Base-by-base conservation (phyloP, 352 stramenopile genomes). In the Paralagenidium karlingii region DNA sequence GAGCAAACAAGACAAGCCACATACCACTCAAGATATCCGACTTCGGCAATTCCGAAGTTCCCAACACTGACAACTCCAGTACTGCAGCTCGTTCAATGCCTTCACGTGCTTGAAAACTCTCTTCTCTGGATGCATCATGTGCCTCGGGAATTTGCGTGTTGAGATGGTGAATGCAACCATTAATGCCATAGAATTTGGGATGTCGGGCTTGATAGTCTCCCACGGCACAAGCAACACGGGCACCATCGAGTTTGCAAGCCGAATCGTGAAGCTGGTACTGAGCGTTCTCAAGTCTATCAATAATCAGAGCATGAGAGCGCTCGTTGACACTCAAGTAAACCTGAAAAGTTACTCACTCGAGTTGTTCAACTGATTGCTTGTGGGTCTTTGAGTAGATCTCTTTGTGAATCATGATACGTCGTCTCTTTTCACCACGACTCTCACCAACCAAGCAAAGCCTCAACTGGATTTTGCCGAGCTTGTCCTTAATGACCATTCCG, bases 181-280 rank as follows among this genome's bases (percentile, higher is more conserved):
- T 86, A 30, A 86, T 68, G 5, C 73, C 73, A 39, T 86, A 86
- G 40, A 86, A 86, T n/a, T 68, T 58, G 2, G 73, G 73, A 9
- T 83, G 56, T 3, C 58, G 62, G 2, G 60, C 20, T 31, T 68
- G 68, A 34, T 86, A 86, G 27, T 82, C 68, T 22, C 65, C 45
- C 8, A 73, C 67, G 1, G 64, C 67, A 24, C 73, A 86, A 1
- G 73, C 51, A 24, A 86, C 80, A 3, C 68, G 54, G 0, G 73
- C 73, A 3, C 73, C 73, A 28, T 86, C 73, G n/a, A 86, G 43
- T 22, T 73, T 74, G 26, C 73, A 81, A 32, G 64, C 63, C 1
- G 73, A 63, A 36, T 82, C 68, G 21, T 83, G 55, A 8, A 86
- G 39, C 19, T 69, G 47, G 27, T 67, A 54, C 45, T 82, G 69